phyloP scores from a whole-genome alignment of 2,329 filamentous ascomycete species.

The Setomelanomma holmii region DNA sequence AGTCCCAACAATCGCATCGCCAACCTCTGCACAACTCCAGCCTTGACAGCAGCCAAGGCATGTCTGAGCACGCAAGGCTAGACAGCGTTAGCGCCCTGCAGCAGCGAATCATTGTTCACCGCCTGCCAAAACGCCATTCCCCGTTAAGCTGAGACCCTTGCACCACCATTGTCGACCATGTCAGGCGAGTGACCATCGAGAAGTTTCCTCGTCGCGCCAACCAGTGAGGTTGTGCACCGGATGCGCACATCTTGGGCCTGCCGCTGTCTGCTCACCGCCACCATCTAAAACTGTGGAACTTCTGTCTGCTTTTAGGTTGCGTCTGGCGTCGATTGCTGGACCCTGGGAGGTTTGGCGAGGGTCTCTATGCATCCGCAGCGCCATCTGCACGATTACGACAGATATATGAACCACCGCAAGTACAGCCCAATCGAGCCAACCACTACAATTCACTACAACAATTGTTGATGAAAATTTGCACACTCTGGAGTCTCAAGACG shows the following conservation, averaged over 20 bases:
- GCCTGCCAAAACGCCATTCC: conserved; percentile 34
- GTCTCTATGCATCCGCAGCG: conserved; percentile 15
- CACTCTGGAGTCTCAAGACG: conserved; percentile 21
- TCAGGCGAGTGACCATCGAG: not conserved
- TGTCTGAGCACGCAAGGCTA: conserved; percentile 32
- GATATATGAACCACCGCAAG: conserved; percentile 30
- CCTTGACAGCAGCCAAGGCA: conserved; percentile 29
- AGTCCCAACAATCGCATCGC: conserved; percentile 13
- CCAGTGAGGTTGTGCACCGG: not conserved
- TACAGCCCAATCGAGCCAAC: conserved; percentile 27
- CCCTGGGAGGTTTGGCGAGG: conserved; percentile 14
- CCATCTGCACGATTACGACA: conserved; percentile 29
- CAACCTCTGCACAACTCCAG: conserved; percentile 40
- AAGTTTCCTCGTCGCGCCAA: not conserved
- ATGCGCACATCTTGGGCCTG: not conserved
- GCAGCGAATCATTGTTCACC: conserved; percentile 26
- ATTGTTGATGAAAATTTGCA: conserved; percentile 25
- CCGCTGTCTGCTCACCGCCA: conserved; percentile 1
- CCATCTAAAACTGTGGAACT: not conserved
- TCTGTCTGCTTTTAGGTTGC: not conserved
- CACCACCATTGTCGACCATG: conserved; percentile 5
- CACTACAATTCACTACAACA: not conserved
- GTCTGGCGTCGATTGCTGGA: not conserved
- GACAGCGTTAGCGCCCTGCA: conserved; percentile 27
- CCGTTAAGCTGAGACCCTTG: conserved; percentile 37